Base-by-base conservation (phyloP, 305 asterid species). In the Salvia sclarea region DNA sequence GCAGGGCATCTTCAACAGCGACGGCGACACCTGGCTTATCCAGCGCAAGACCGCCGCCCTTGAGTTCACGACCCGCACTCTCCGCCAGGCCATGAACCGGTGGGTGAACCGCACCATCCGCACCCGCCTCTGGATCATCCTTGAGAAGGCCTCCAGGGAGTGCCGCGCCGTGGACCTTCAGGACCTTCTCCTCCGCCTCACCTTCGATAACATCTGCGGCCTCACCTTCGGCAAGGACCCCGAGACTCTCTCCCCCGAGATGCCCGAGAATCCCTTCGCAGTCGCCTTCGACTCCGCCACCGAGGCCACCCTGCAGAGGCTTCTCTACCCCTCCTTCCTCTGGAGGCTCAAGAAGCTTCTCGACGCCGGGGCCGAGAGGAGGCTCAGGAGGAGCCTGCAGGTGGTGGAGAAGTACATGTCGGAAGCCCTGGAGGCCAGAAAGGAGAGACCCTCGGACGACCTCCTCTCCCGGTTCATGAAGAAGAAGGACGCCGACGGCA, bases 1-100 rank as follows among this genome's bases (percentile, higher is more conserved):
- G 0, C 92, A 88, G 41, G 95, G 90, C 2, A 85, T 88, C n/a
- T 88, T 88, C 84, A 88, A 88, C 69, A 85, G 92, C 68, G 95
- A 88, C 47, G 95, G 95, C 3, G 92, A 85, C 8, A 80, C 92
- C 0, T 88, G 95, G 95, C 79, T 88, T 3, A 76, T 88, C 14
- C 95, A 88, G 68, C 60, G 95, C 31, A 88, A 88, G 68, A 88
- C 95, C 0, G 92, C 95, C 0, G 95, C 95, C 2, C 88, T 88
- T 0, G 95, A 85, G 77, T 88, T 88, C 74, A 88, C 95, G 0
- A 88, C 95, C 0, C 50, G 91, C 40, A 88, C 95, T 0, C 90
- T 88, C 9, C 88, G 95, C 4, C 95, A 85, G 73, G 95, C 95
- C 56, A 85, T 88, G 95, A 84, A 85, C 18, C 59, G 92, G 61